phyloP scores from a whole-genome alignment of 2,329 filamentous ascomycete species.

The Ceratocystis variospora region DNA sequence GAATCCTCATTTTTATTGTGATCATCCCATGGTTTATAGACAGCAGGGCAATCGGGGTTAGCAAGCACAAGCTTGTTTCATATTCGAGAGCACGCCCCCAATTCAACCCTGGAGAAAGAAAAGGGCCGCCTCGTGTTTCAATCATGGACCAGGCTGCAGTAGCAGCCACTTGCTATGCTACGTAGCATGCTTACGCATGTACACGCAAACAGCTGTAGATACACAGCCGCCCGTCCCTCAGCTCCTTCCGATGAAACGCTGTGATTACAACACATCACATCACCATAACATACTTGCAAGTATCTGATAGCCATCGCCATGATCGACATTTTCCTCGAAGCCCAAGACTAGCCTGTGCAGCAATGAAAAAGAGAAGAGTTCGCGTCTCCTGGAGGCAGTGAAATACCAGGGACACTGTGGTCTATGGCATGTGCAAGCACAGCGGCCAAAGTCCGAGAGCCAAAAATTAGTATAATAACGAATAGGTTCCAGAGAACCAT shows the following conservation, averaged over 20 bases:
- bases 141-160: too few species aligned
- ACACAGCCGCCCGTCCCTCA: neutral
- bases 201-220: too few species aligned
- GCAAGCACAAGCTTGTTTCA: neutral
- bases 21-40: neutral
- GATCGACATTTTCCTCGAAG: constrained; percentile 10
- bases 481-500: constrained; percentile 58
- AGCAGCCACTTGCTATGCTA: too few species aligned
- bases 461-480: constrained; percentile 71
- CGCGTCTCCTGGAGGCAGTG: constrained; percentile 21
- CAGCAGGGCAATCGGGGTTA: neutral
- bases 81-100: neutral
- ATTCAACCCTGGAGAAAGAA: neutral
- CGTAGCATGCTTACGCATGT: too few species aligned
- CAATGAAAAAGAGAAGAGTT: constrained; percentile 18
- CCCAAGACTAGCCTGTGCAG: constrained; percentile 14
- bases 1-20: neutral
- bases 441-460: constrained; percentile 18
- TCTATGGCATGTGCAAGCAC: constrained; percentile 19
- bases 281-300: too few species aligned
- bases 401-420: constrained; percentile 21
- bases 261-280: neutral
- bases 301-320: neutral
- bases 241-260: neutral
- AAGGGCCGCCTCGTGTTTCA: neutral